Base-by-base conservation (phyloP, 2,329 filamentous ascomycete genomes). In the Talaromyces sp. region DNA sequence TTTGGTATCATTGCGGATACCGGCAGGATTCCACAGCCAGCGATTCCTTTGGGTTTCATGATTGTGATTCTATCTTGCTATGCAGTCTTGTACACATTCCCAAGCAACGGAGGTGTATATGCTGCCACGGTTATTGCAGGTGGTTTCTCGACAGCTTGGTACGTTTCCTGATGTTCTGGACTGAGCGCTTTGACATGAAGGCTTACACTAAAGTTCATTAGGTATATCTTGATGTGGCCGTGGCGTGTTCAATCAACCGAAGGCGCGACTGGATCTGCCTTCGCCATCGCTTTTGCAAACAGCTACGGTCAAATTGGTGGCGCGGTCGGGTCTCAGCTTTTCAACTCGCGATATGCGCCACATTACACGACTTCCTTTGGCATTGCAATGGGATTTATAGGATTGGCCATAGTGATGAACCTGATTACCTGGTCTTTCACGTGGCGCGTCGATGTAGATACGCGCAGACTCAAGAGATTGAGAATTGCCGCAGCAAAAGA, bases 11-110 rank as follows among this genome's bases (percentile, higher is more conserved):
- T 79, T 8, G 78, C 80, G 7, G 80, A 82, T 66, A 79, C 77
- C 41, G 79, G 75, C 1, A 71, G 74, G 0, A 70, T 83, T 0
- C 81, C 81, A 1, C 73, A 77, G 5, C 82, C 82, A 0, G 52
- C 81, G 0, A 80, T 80, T 60, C 80, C 82, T 2, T 71, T 84
- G 0, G 68, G 72, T 0, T 82, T 82, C 57, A 74, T 83, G 19
- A 64, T 76, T 43, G 71, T 81, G 10, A 81, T 83, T 27, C 69
- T 80, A 13, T 75, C 75, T 14, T 83, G 81, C 58, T 83, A 84
- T 43, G n/a, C 41, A 19, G 41, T 43, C n/a, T n/a, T 43, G 16
- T 43, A 43, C 7, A 43, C 41, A 19, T 43, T 43, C 8, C 41
- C 41, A 43, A 43, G 41, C 16, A 19, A 16, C 14, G 41, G 41